Conservation (phyloP, 2,329 filamentous ascomycete species). For the Botryotinia narcissicola region DNA sequence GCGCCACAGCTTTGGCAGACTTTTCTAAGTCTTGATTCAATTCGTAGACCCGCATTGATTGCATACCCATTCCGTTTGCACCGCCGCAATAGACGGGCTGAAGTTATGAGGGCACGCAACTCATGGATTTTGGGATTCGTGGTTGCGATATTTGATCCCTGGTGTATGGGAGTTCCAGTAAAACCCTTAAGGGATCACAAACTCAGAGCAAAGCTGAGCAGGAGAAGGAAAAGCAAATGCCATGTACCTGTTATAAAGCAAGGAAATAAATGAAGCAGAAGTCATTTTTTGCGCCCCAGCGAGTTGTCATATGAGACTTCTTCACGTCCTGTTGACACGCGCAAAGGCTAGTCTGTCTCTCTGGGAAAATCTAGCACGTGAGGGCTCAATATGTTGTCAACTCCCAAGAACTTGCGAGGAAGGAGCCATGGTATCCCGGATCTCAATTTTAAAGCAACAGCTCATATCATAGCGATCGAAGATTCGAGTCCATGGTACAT, state of each 20-base stretch:
- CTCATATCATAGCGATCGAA: not conserved
- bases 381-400: not conserved
- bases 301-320: too few relatives aligned
- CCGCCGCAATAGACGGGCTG: not conserved
- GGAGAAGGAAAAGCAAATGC: not conserved
- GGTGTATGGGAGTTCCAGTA: not conserved
- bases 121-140: not conserved
- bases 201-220: not conserved
- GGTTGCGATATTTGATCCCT: not conserved
- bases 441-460: not conserved
- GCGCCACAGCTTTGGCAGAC: not conserved
- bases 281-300: not conserved
- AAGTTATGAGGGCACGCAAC: not conserved
- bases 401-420: not conserved
- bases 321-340: not conserved
- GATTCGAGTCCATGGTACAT: not conserved
- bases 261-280: not conserved
- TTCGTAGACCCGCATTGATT: not conserved
- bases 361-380: not conserved
- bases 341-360: not conserved
- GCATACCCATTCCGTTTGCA: not conserved
- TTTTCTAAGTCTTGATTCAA: not conserved
- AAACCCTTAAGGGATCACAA: not conserved
- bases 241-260: too few relatives aligned
- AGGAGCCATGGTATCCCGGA: not conserved